Conservation (phyloP, 495 filamentous ascomycete species). For the Talaromyces liani region DNA sequence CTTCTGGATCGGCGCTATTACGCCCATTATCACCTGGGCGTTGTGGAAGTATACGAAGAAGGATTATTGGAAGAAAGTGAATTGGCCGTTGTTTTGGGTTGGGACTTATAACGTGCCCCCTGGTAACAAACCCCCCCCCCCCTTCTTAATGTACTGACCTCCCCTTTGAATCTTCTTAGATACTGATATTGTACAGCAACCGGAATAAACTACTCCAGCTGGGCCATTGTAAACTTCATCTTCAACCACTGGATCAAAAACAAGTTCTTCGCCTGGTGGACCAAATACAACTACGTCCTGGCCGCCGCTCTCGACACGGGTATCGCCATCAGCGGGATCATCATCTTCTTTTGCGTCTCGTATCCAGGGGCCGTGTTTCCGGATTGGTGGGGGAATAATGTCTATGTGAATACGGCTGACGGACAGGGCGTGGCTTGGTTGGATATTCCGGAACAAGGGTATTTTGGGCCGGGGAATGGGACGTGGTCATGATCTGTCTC, state of each 20-base stretch:
- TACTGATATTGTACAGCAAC: slow-evolving; percentile 19
- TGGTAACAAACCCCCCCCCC: slow-evolving; percentile 15
- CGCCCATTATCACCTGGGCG: slow-evolving; percentile 23
- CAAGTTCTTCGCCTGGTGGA: slow-evolving; percentile 35
- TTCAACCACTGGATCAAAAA: slow-evolving; percentile 36
- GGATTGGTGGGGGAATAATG: slow-evolving; percentile 35
- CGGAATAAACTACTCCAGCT: slow-evolving; percentile 43
- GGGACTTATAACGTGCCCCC: slow-evolving; percentile 36
- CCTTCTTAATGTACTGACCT: background rate
- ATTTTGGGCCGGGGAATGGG: slow-evolving; percentile 38
- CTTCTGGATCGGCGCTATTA: slow-evolving; percentile 31
- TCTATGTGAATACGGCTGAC: slow-evolving; percentile 39
- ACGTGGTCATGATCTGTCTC: slow-evolving; percentile 25
- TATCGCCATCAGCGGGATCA: slow-evolving; percentile 26
- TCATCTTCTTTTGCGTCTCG: slow-evolving; percentile 28
- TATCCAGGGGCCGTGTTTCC: slow-evolving; percentile 30
- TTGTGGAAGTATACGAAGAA: slow-evolving; percentile 30
- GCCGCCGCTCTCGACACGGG: slow-evolving; percentile 26
- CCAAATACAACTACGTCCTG: slow-evolving; percentile 26
- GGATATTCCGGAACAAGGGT: slow-evolving; percentile 33
- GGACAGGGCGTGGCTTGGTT: slow-evolving; percentile 33
- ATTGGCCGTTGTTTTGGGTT: slow-evolving; percentile 40
- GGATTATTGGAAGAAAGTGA: slow-evolving; percentile 30
- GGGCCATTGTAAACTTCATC: slow-evolving; percentile 38
- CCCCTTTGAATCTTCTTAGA: background rate